phyloP scores from a whole-genome alignment of 106 monocot species.

The Acorus calamus region DNA sequence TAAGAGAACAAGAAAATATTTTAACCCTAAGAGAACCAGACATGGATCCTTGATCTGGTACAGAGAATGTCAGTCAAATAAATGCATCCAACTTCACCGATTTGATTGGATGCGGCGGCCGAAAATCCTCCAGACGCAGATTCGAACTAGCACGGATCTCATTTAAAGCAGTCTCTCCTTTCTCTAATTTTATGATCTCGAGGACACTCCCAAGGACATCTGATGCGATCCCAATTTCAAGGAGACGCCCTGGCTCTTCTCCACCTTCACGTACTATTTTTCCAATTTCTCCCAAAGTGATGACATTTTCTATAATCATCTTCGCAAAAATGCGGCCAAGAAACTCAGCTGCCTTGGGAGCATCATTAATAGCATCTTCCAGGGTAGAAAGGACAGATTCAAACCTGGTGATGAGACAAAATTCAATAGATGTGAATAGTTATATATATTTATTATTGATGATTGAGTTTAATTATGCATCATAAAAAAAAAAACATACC shows the following conservation, averaged over 20 bases:
- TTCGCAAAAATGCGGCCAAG: conserved; percentile 63
- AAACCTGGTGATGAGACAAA: conserved; percentile 34
- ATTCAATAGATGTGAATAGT: neutral
- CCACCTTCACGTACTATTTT: conserved; percentile 66
- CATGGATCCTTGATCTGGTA: too few relatives aligned
- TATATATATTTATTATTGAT: too few relatives aligned
- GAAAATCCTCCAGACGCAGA: conserved; percentile 48
- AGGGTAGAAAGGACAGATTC: conserved; percentile 45
- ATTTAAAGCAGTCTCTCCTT: conserved; percentile 45
- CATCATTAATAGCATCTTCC: conserved; percentile 86
- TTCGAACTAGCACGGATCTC: conserved; percentile 35
- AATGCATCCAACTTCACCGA: conserved; percentile 57
- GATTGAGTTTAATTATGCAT: too few relatives aligned
- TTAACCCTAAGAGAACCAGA: too few relatives aligned
- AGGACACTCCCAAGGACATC: conserved; percentile 59
- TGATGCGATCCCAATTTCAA: conserved; percentile 55
- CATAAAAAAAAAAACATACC: conserved; percentile 28
- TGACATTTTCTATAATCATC: conserved; percentile 44
- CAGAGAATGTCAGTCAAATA: conserved; percentile 8
- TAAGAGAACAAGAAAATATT: too few relatives aligned
- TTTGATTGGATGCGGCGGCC: conserved; percentile 21
- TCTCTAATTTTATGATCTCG: conserved; percentile 49
- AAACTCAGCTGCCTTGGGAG: conserved; percentile 83
- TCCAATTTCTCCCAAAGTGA: conserved; percentile 45
- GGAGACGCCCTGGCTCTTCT: conserved; percentile 58